These are phyloP conservation scores for Corchorus capsularis DNA, from an alignment of 345 rosid genomes.

Conservation along the genomic window DNA sequence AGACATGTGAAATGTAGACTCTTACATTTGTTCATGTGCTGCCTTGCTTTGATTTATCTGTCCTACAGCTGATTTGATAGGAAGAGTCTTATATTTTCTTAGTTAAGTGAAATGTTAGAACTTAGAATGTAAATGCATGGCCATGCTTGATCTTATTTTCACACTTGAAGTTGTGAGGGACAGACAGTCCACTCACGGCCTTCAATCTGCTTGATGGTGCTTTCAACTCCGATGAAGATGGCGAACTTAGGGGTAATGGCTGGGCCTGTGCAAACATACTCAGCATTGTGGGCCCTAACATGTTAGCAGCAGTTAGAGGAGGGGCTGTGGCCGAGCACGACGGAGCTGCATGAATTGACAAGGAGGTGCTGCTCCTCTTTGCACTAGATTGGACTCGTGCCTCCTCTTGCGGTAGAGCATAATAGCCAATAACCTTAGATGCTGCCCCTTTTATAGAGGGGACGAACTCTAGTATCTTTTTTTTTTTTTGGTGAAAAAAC, in stretches of 20 bases:
- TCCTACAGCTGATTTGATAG: too few relatives aligned
- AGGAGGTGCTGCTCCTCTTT: slow-evolving; percentile 24
- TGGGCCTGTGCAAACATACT: slow-evolving; percentile 29
- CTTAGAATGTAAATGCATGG: not conserved
- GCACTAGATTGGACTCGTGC: slow-evolving; percentile 25
- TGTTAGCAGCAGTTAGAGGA: slow-evolving; percentile 15
- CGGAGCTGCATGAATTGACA: slow-evolving; percentile 20
- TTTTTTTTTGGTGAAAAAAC: too few relatives aligned
- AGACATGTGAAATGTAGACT: not conserved
- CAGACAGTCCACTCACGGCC: slow-evolving; percentile 25
- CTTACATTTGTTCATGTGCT: not conserved
- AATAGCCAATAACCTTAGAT: not conserved
- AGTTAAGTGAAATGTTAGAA: too few relatives aligned
- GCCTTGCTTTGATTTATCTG: not conserved
- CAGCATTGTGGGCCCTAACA: slow-evolving; percentile 21
- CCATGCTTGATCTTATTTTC: slow-evolving; percentile 13
- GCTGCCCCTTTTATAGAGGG: too few relatives aligned
- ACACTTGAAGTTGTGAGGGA: slow-evolving; percentile 33
- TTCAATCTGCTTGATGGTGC: slow-evolving; percentile 27
- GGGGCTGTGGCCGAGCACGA: slow-evolving; percentile 20
- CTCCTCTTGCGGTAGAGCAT: not conserved
- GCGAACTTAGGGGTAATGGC: slow-evolving; percentile 26
- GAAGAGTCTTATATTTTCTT: too few relatives aligned
- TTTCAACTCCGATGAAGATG: slow-evolving; percentile 17
- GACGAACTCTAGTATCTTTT: too few relatives aligned